phyloP scores from a whole-genome alignment of 2,329 filamentous ascomycete genomes.

The Setomelanomma holmii region DNA sequence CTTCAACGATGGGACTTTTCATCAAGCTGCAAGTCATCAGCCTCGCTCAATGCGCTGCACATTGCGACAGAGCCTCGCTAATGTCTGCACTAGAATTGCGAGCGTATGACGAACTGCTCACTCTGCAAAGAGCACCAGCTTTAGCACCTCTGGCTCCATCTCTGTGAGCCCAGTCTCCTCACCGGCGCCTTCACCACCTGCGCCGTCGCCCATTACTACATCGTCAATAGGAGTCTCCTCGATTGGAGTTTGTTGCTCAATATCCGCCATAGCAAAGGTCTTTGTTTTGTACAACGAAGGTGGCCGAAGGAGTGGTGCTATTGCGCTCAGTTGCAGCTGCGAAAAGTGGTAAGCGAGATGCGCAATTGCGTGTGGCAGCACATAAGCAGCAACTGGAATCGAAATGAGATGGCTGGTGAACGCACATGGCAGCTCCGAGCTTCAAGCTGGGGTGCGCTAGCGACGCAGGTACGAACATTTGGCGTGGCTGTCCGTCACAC shows the following conservation, averaged over 20 bases:
- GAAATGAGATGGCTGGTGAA: not conserved
- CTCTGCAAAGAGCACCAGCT: conserved; percentile 56
- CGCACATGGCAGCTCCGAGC: not conserved
- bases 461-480: not conserved
- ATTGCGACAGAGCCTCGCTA: no score
- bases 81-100: no score
- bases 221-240: conserved; percentile 49
- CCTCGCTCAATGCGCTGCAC: no score
- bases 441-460: not conserved
- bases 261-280: conserved; percentile 36
- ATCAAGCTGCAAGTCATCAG: conserved; percentile 50
- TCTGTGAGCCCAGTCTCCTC: conserved; percentile 51
- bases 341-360: not conserved
- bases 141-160: conserved; percentile 52
- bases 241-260: conserved; percentile 35
- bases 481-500: not conserved
- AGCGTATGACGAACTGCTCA: conserved; percentile 30
- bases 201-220: conserved; percentile 57
- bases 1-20: conserved; percentile 57
- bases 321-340: not conserved
- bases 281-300: not conserved
- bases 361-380: no score
- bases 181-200: conserved; percentile 19
- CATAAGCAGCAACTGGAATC: no score
- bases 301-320: not conserved